Evolutionary conservation across 1,139 yeast species (phyloP).

Genomic region (Saccharomyces hybrid): DNA sequence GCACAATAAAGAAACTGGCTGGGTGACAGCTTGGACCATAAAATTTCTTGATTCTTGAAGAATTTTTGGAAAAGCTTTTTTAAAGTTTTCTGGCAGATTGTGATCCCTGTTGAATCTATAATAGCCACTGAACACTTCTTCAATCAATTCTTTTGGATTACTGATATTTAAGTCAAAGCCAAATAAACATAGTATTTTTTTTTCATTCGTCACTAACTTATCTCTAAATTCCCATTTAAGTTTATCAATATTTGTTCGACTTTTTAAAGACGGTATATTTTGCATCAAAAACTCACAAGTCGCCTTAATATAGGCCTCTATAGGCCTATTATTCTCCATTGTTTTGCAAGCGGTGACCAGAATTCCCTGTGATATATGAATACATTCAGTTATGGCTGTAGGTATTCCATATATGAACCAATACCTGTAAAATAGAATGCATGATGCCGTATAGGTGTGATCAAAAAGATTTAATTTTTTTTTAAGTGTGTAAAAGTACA

Average conservation of each 20-base stretch:
- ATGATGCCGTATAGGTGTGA: slow-evolving; percentile 31
- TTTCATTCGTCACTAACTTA: slow-evolving; percentile 28
- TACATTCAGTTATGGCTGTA: slow-evolving; percentile 21
- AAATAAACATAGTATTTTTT: slow-evolving; percentile 25
- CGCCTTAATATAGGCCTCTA: slow-evolving; percentile 30
- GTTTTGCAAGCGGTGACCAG: slow-evolving; percentile 32
- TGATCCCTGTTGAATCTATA: slow-evolving; percentile 28
- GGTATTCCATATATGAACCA: slow-evolving; percentile 29
- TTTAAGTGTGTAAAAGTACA: slow-evolving; percentile 30
- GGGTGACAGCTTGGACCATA: slow-evolving; percentile 32
- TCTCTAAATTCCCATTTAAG: slow-evolving; percentile 33
- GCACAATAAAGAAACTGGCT: slow-evolving; percentile 30
- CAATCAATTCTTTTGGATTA: slow-evolving; percentile 31
- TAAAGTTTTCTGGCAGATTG: slow-evolving; percentile 24
- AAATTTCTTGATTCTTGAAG: slow-evolving; percentile 29
- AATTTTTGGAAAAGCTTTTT: slow-evolving; percentile 25
- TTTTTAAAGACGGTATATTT: slow-evolving; percentile 20
- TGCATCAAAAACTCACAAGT: slow-evolving; percentile 28
- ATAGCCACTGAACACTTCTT: slow-evolving; percentile 30
- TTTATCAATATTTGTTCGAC: slow-evolving; percentile 27
- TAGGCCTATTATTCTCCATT: slow-evolving; percentile 32
- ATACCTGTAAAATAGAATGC: slow-evolving; percentile 29
- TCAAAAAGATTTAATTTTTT: slow-evolving; percentile 29
- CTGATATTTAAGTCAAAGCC: slow-evolving; percentile 31
- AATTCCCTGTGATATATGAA: slow-evolving; percentile 29